Conservation (phyloP, 352 stramenopile species). For the Pythium folliculosum region DNA sequence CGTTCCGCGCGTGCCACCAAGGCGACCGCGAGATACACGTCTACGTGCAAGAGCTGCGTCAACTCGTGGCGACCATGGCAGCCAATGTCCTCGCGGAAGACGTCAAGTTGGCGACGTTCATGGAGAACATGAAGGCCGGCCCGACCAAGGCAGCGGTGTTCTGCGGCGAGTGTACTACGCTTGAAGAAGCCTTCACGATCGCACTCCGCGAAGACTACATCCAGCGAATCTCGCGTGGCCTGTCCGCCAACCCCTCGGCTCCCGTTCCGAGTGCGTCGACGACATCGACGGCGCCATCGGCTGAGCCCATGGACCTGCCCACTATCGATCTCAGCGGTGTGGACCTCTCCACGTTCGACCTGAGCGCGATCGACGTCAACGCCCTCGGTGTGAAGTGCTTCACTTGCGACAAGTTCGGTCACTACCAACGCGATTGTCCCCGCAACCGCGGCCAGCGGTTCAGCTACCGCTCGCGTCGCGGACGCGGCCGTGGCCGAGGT, state of each 20-base stretch:
- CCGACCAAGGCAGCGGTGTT: conserved; percentile 12
- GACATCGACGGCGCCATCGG: neutral
- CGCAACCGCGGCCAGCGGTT: neutral
- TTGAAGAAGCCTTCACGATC: conserved; percentile 7
- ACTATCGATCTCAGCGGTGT: conserved; percentile 5
- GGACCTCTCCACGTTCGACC: conserved; percentile 7
- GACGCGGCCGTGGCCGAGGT: neutral
- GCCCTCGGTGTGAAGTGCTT: conserved; percentile 18
- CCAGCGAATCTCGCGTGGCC: neutral
- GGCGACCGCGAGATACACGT: conserved; percentile 20
- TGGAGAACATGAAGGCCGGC: conserved; percentile 5
- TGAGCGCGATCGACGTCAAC: conserved; percentile 12
- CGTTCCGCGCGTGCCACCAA: conserved; percentile 30
- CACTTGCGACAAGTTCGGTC: conserved; percentile 17
- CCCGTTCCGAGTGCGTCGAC: neutral
- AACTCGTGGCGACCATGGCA: conserved; percentile 15
- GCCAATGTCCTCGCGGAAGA: neutral
- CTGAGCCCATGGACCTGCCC: neutral
- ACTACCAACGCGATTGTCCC: conserved; percentile 12
- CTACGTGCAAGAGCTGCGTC: conserved; percentile 27
- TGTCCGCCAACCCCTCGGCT: neutral
- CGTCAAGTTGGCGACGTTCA: conserved; percentile 12
- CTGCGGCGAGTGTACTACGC: neutral
- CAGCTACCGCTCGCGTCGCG: neutral
- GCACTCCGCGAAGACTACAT: conserved; percentile 9